Conservation (phyloP, 1,284 basidiomycete genomes). For the Lignosus rhinocerotis region DNA sequence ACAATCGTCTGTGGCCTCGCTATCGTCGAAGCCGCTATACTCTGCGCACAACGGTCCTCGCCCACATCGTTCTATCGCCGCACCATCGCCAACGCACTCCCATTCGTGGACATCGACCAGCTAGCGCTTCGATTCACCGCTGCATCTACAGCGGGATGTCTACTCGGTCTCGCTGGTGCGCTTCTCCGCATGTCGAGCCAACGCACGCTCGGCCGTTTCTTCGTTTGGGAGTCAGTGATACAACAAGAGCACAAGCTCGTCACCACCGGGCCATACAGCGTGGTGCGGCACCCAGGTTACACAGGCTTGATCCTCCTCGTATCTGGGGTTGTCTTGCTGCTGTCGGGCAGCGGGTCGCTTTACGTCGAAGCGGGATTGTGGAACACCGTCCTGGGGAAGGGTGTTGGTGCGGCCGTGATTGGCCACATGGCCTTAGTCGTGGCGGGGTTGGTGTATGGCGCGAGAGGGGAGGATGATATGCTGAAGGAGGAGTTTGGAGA, state of each 20-base stretch:
- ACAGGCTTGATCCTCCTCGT: background rate
- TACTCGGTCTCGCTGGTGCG: slow-evolving; percentile 2
- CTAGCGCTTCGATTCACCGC: slow-evolving; percentile 1
- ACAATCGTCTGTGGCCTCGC: background rate
- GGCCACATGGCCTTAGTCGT: background rate
- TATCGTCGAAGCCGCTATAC: background rate
- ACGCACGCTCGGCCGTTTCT: slow-evolving; percentile 9
- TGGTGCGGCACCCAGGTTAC: slow-evolving; percentile 19
- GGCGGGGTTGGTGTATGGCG: slow-evolving; percentile 2
- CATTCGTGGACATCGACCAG: background rate
- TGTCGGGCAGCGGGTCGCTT: slow-evolving; percentile 1
- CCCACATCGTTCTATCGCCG: background rate
- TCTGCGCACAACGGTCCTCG: background rate
- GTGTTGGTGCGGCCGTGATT: background rate
- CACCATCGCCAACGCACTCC: background rate
- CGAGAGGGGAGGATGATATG: slow-evolving; percentile 9
- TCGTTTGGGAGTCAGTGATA: slow-evolving; percentile 13
- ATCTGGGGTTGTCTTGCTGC: background rate
- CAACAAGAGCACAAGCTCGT: slow-evolving; percentile 12
- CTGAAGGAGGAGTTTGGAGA: slow-evolving; percentile 10
- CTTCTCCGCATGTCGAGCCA: slow-evolving; percentile 7
- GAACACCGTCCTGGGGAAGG: background rate
- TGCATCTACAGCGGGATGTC: background rate
- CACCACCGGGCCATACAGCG: slow-evolving; percentile 16
- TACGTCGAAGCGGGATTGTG: background rate